These are phyloP conservation scores for Scleromitrula shiraiana DNA, from an alignment of 2,329 filamentous ascomycete genomes.

Conservation along the genomic window DNA sequence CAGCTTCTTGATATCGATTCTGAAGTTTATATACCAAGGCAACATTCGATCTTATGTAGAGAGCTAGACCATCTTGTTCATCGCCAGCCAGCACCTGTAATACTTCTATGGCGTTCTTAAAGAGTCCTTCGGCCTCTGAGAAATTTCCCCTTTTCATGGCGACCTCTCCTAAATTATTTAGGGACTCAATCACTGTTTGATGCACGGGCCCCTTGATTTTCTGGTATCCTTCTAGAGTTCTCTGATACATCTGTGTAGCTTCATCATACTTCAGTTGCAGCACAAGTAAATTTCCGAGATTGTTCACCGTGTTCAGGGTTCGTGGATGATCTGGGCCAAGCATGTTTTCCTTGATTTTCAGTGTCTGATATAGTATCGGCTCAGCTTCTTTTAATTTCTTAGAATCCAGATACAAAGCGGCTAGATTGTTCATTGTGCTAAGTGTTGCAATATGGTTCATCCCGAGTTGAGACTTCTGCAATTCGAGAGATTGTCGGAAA, in stretches of 20 bases:
- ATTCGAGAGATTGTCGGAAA: conserved; percentile 10
- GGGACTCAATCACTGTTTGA: conserved; percentile 9
- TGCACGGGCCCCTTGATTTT: conserved; percentile 5
- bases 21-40: conserved; percentile 7
- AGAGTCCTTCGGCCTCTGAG: conserved; percentile 6
- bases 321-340: conserved; percentile 16
- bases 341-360: conserved; percentile 1
- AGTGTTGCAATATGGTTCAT: conserved; percentile 10
- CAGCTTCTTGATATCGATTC: neutral
- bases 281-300: conserved; percentile 24
- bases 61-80: neutral
- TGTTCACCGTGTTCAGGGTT: conserved; percentile 13
- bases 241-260: conserved; percentile 16
- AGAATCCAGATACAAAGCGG: conserved; percentile 23
- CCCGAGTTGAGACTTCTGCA: conserved; percentile 4
- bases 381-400: conserved; percentile 24
- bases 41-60: conserved; percentile 4
- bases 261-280: conserved; percentile 20
- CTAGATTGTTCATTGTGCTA: conserved; percentile 23
- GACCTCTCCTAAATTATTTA: conserved; percentile 7
- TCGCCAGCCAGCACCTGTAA: neutral
- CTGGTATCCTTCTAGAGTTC: conserved; percentile 10
- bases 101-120: neutral
- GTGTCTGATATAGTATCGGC: conserved; percentile 6
- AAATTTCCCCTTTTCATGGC: neutral